These are phyloP conservation scores for Flammula alnicola DNA, from an alignment of 1,284 basidiomycete genomes.

Conservation along the genomic window DNA sequence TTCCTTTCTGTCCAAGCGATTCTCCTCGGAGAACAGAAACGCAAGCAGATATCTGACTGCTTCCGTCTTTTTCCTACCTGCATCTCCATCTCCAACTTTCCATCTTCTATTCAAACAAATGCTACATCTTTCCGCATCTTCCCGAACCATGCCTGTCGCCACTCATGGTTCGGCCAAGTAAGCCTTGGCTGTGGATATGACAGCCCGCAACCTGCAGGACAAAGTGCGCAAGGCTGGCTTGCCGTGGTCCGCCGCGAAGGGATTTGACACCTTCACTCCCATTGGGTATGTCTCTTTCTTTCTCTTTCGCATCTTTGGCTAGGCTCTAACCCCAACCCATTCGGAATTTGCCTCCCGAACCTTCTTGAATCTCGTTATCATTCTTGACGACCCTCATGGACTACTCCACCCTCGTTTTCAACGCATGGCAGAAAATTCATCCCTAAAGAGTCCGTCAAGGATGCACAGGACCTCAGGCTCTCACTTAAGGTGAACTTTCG, in stretches of 20 bases:
- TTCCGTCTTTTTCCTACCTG: conserved; percentile 5
- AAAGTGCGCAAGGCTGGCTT: conserved; percentile 90
- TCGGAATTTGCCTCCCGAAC: no score
- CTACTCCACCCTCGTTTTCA: no score
- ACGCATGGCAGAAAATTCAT: conserved; percentile 69
- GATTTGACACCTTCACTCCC: conserved; percentile 89
- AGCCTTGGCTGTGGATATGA: conserved; percentile 96
- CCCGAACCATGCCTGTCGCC: background rate
- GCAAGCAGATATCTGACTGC: conserved; percentile 4
- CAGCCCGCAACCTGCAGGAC: conserved; percentile 94
- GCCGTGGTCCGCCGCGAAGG: conserved; percentile 94
- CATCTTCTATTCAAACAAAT: conserved; percentile 1
- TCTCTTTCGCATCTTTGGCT: background rate
- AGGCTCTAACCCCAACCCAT: background rate
- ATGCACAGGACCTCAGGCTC: conserved; percentile 79
- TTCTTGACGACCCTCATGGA: background rate
- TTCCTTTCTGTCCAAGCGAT: conserved; percentile 12
- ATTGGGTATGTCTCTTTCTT: conserved; percentile 57
- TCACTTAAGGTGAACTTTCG: conserved; percentile 65
- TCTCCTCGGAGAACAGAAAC: conserved; percentile 4
- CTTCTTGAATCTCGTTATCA: conserved; percentile 4
- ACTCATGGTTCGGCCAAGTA: conserved; percentile 9
- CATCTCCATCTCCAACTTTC: conserved; percentile 2
- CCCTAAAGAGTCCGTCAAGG: conserved; percentile 70
- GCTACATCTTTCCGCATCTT: background rate